These are phyloP conservation scores for Bretschneidera sinensis DNA, from an alignment of 345 rosid genomes.

Conservation along the genomic window DNA sequence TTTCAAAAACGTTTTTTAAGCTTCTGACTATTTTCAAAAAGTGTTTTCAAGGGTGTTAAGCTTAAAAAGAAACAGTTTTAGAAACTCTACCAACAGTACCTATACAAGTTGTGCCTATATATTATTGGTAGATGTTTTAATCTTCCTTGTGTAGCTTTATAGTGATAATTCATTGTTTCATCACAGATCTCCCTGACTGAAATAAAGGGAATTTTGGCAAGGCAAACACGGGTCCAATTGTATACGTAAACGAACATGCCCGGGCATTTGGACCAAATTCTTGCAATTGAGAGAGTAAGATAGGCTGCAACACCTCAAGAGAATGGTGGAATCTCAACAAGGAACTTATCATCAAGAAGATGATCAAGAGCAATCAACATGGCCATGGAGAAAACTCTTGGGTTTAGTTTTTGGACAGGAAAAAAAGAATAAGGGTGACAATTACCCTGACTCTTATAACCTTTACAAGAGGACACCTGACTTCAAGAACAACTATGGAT, in stretches of 20 bases:
- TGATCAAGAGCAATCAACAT: slow-evolving; percentile 23
- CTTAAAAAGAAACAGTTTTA: no score
- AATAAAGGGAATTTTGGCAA: slow-evolving; percentile 15
- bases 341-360: slow-evolving; percentile 7
- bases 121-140: not conserved
- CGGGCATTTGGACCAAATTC: slow-evolving; percentile 54
- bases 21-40: no score
- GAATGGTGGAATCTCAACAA: slow-evolving; percentile 33
- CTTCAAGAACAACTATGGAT: slow-evolving; percentile 69
- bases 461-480: slow-evolving; percentile 43
- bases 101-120: no score
- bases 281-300: slow-evolving; percentile 41
- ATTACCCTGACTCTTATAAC: slow-evolving; percentile 49
- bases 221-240: slow-evolving; percentile 54
- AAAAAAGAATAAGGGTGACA: not conserved
- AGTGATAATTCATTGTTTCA: no score
- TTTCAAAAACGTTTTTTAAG: no score
- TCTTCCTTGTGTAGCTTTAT: no score
- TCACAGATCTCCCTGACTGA: not conserved
- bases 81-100: no score
- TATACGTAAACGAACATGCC: slow-evolving; percentile 41
- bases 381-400: slow-evolving; percentile 62
- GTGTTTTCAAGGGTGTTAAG: no score
- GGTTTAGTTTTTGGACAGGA: slow-evolving; percentile 18
- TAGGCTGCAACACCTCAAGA: slow-evolving; percentile 50